A percentile compares a stretch with the other conserved stretches of the same genome.
Evolutionary conservation across 306 rosid genomes (phyloP).

Genomic region (Begonia loranthoides): DNA sequence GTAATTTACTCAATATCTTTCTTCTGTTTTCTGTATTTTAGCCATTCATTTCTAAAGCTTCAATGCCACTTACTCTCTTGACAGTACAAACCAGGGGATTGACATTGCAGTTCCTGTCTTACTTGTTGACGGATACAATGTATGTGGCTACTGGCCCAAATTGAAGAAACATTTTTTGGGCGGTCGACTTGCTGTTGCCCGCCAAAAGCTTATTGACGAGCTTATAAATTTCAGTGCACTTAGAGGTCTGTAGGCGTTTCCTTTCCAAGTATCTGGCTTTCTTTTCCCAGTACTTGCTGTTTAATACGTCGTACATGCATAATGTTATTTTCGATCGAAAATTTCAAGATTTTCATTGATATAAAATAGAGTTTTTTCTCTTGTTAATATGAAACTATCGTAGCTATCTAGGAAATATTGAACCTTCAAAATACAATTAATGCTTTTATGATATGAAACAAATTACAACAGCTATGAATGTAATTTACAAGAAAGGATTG

Average conservation of each 20-base stretch:
- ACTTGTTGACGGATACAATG: conserved; percentile 92
- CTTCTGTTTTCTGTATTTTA: neutral
- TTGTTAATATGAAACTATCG: too few relatives aligned
- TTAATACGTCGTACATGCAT: neutral
- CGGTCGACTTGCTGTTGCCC: conserved; percentile 70
- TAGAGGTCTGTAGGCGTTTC: conserved; percentile 37
- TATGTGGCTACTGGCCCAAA: conserved; percentile 87
- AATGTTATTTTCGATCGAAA: too few relatives aligned
- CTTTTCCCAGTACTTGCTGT: neutral
- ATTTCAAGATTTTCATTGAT: too few relatives aligned
- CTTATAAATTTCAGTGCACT: conserved; percentile 62
- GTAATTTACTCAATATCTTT: conserved; percentile 32
- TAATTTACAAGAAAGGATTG: too few relatives aligned
- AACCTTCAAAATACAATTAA: too few relatives aligned
- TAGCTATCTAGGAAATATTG: too few relatives aligned
- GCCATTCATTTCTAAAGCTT: neutral
- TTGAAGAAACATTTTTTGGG: conserved; percentile 68
- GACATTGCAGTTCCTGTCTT: conserved; percentile 61
- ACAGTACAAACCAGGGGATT: conserved; percentile 71
- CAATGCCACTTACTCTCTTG: conserved; percentile 4
- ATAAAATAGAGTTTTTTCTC: too few relatives aligned
- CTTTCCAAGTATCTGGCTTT: neutral
- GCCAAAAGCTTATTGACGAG: conserved; percentile 76
- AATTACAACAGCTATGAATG: too few relatives aligned
- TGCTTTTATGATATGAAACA: too few relatives aligned